These are phyloP conservation scores for Peronospora farinosa DNA, from an alignment of 352 stramenopile genomes.

Conservation along the genomic window DNA sequence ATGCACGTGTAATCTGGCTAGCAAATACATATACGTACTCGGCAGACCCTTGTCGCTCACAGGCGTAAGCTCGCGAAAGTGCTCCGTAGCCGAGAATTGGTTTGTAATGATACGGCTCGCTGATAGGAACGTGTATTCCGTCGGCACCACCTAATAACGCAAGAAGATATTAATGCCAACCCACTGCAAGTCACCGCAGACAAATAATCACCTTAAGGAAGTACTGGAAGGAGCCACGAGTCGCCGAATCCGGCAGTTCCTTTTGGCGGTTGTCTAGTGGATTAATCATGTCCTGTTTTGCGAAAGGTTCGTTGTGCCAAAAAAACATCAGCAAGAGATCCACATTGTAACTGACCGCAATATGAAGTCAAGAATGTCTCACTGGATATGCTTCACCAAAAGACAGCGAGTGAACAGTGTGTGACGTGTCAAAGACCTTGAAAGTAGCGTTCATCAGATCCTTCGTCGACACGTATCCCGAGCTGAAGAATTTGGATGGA, in stretches of 20 bases:
- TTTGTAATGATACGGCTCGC: constrained; percentile 89
- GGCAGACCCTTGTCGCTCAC: constrained; percentile 82
- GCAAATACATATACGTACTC: constrained; percentile 39
- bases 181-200: background rate
- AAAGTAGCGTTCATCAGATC: constrained; percentile 66
- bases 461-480: constrained; percentile 59
- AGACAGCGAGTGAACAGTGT: constrained; percentile 55
- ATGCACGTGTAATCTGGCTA: background rate
- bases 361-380: constrained; percentile 8
- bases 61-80: constrained; percentile 85
- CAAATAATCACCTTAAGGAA: constrained; percentile 62
- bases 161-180: background rate
- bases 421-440: constrained; percentile 68
- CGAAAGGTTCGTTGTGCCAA: background rate
- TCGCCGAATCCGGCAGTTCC: constrained; percentile 34
- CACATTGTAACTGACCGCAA: background rate
- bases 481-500: constrained; percentile 77
- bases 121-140: constrained; percentile 88
- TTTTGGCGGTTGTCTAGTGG: constrained; percentile 67
- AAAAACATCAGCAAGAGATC: background rate
- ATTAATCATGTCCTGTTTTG: constrained; percentile 74
- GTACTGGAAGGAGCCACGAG: constrained; percentile 75
- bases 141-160: constrained; percentile 90
- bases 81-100: constrained; percentile 98
- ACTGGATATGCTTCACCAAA: constrained; percentile 76